Conservation (phyloP, 306 rosid species). For the Erythrophleum fordii region DNA sequence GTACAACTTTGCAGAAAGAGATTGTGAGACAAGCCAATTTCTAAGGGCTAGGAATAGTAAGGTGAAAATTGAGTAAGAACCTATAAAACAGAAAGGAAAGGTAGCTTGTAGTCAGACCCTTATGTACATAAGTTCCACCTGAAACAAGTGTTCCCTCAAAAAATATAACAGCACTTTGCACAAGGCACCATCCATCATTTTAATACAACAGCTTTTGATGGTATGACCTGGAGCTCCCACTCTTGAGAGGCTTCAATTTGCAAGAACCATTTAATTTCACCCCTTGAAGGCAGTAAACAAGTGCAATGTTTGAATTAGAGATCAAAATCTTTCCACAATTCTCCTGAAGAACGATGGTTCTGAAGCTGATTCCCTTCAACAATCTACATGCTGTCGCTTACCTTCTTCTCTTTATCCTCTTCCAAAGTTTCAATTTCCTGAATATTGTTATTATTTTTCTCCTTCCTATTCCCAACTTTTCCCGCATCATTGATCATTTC, state of each 20-base stretch:
- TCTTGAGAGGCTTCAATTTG: neutral
- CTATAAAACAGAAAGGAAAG: slow-evolving; percentile 29
- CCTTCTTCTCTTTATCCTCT: slow-evolving; percentile 37
- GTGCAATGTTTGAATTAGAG: neutral
- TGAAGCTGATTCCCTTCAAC: slow-evolving; percentile 18
- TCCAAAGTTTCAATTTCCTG: slow-evolving; percentile 33
- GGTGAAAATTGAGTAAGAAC: slow-evolving; percentile 45
- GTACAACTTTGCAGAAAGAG: slow-evolving; percentile 38
- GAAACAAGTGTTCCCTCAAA: slow-evolving; percentile 14
- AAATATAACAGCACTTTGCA: neutral
- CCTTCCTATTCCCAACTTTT: slow-evolving; percentile 27
- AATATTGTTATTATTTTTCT: slow-evolving; percentile 6
- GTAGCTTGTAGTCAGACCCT: slow-evolving; percentile 20
- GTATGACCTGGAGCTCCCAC: slow-evolving; percentile 8
- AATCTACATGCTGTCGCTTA: slow-evolving; percentile 23
- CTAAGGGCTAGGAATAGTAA: slow-evolving; percentile 25
- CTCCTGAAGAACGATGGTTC: slow-evolving; percentile 26
- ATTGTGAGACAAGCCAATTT: slow-evolving; percentile 30
- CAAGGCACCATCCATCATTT: neutral
- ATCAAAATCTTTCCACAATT: neutral
- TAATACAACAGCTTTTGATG: neutral
- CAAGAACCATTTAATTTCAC: neutral
- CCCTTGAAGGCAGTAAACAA: neutral
- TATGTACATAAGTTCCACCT: slow-evolving; percentile 28
- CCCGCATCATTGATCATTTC: slow-evolving; percentile 15